phyloP scores from a whole-genome alignment of 78 protist species.

The Dictyostelium firmibasis region DNA sequence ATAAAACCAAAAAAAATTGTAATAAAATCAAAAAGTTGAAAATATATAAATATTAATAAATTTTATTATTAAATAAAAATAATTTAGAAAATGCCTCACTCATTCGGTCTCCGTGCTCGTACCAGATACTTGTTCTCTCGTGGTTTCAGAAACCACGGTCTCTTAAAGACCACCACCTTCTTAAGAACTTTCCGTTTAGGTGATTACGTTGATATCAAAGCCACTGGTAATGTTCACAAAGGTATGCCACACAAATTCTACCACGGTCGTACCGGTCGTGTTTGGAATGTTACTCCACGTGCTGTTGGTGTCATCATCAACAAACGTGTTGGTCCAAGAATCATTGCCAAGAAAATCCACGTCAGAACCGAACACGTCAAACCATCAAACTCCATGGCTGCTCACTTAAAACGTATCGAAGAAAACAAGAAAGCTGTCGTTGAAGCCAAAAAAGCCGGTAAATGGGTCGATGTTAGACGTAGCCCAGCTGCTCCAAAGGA shows the following conservation, averaged over 20 bases:
- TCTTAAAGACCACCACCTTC: slow-evolving; percentile 85
- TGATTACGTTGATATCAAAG: slow-evolving; percentile 96
- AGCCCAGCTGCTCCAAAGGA: slow-evolving; percentile 69
- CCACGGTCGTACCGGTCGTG: slow-evolving; percentile 99
- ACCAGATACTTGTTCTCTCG: slow-evolving; percentile 96
- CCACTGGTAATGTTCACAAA: slow-evolving; percentile 96
- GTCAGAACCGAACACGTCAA: slow-evolving; percentile 99
- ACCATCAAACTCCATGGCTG: slow-evolving; percentile 95
- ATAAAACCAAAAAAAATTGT: not conserved
- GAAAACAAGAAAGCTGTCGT: slow-evolving; percentile 1
- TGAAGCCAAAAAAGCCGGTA: slow-evolving; percentile 40
- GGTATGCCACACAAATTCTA: slow-evolving; percentile 99
- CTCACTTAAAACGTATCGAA: slow-evolving; percentile 89
- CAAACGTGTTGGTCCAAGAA: slow-evolving; percentile 96
- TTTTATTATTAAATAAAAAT: not conserved
- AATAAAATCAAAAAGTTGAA: too few relatives aligned
- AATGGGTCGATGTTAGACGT: not conserved
- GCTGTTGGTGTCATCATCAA: slow-evolving; percentile 99
- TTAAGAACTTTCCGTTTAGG: slow-evolving; percentile 92
- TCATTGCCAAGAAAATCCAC: slow-evolving; percentile 97
- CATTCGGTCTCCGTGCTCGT: slow-evolving; percentile 95
- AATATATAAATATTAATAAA: not conserved
- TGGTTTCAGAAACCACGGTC: slow-evolving; percentile 94
- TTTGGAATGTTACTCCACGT: slow-evolving; percentile 98
- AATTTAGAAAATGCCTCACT: slow-evolving; percentile 91